A percentile compares a stretch with the other conserved stretches of the same genome.
Conservation (phyloP, 441 rosid genomes). For the Adansonia gregorii region DNA sequence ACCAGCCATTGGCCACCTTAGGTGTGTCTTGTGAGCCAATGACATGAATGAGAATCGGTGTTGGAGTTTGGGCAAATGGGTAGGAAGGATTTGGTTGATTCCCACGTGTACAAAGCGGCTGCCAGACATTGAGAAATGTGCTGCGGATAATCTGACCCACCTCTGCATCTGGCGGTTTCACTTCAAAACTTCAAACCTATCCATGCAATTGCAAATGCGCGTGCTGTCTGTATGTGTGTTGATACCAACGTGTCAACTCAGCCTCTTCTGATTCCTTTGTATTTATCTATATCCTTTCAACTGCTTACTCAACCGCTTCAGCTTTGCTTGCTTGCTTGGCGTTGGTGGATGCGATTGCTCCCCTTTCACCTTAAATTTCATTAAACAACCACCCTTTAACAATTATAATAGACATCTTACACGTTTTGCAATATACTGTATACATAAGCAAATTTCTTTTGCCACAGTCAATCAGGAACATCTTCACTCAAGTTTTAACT, state of each 20-base stretch:
- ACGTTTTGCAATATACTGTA: no score
- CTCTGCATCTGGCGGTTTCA: background rate
- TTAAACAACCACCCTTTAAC: background rate
- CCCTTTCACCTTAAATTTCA: constrained; percentile 17
- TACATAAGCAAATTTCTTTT: background rate
- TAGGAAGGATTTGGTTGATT: background rate
- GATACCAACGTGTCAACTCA: background rate
- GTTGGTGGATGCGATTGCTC: constrained; percentile 21
- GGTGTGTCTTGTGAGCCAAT: background rate
- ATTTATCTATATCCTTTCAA: constrained; percentile 6
- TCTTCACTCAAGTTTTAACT: no score
- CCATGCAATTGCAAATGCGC: constrained; percentile 20
- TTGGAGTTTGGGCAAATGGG: background rate
- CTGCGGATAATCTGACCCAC: background rate
- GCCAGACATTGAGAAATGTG: constrained; percentile 33
- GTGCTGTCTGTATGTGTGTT: background rate
- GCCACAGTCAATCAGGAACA: background rate
- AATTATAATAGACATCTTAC: constrained; percentile 3
- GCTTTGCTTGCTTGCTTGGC: constrained; percentile 38
- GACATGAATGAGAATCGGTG: background rate
- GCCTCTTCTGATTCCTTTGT: constrained; percentile 18
- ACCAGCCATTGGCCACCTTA: no score
- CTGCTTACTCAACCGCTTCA: background rate
- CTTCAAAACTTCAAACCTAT: constrained; percentile 29
- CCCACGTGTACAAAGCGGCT: constrained; percentile 19